Percentiles rank a stretch among this genome's conserved stretches.
Conservation (phyloP, 306 rosid genomes). For the Neltuma alba region DNA sequence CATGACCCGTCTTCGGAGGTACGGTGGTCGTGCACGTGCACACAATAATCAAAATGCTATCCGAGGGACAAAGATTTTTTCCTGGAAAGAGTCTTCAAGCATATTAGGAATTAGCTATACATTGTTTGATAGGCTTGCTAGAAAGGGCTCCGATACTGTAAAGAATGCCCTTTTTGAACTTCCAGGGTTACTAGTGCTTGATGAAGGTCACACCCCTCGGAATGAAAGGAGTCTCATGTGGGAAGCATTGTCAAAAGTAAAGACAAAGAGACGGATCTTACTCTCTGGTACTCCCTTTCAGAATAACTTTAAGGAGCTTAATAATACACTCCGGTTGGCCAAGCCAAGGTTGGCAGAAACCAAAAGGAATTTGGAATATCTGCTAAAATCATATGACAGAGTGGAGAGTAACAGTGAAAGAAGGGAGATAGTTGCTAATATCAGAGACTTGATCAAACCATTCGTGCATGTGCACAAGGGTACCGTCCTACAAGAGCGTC, state of each 20-base stretch:
- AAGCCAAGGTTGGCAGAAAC: constrained; percentile 42
- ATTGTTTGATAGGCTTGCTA: constrained; percentile 50
- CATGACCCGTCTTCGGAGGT: not conserved
- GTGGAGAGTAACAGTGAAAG: constrained; percentile 17
- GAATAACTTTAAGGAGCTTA: constrained; percentile 66
- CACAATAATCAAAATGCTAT: not conserved
- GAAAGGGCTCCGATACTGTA: constrained; percentile 1
- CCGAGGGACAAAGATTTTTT: constrained; percentile 51
- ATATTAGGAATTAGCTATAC: constrained; percentile 63
- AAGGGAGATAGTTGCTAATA: constrained; percentile 28
- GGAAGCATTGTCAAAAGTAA: constrained; percentile 49
- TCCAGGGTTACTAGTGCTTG: constrained; percentile 64
- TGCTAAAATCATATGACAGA: constrained; percentile 38
- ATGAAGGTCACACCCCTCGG: constrained; percentile 79
- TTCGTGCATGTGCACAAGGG: constrained; percentile 61
- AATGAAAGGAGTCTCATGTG: constrained; percentile 44
- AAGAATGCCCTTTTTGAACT: constrained; percentile 47
- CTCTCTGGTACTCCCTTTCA: constrained; percentile 86
- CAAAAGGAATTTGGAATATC: constrained; percentile 37
- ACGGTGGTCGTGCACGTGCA: not conserved
- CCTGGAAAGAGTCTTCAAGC: constrained; percentile 55
- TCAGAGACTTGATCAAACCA: constrained; percentile 46
- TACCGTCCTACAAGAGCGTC: constrained; percentile 50
- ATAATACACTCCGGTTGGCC: constrained; percentile 54
- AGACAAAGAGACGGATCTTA: constrained; percentile 59